Evolutionary conservation across 495 filamentous ascomycete species (phyloP), one percentile per base, ranked within the genome.

Genomic region (Xylaria scruposa): DNA sequence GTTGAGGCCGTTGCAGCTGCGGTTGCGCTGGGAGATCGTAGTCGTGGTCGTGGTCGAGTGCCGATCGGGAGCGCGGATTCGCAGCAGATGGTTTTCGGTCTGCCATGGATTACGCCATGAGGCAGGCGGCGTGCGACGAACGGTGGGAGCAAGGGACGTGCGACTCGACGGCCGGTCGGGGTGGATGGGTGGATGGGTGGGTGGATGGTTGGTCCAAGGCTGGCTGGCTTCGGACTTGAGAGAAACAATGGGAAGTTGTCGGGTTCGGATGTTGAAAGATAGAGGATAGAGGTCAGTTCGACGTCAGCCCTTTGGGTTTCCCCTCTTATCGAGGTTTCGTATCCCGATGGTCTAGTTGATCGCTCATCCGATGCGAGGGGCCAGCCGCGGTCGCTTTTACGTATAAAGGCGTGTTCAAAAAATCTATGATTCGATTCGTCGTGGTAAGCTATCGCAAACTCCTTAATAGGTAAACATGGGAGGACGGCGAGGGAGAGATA

Each of bases 21-120:
- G 5, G 51, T 31, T 62, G 68, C 68, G 59, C 68, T 63, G 68
- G 46, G 3, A 33, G 70, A 71, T 71, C 49, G 31, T 44, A 53
- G 40, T 68, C 36, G 83, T 83, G 81, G 40, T 68, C 36, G 83
- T 83, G 81, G 77, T 87, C 83, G 78, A 83, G 76, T 78, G 80
- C 84, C 85, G 85, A 84, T 86, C 83, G 83, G 80, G 83, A 85
- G 81, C 83, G 83, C 83, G 74, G 78, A 72, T 79, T 83, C 83
- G 82, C 83, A 80, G 82, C 83, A 80, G 82, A 69, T 71, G 71
- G 73, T 74, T 77, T 85, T 85, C 83, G 84, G 82, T 87, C 85
- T 87, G 85, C 85, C 85, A 87, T 87, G 85, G 83, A 85, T 85
- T 85, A 87, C 85, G 85, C 85, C 85, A 87, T 87, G 78, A 77